Conservation (phyloP, 257 asterid genomes). For the Misopates orontium region DNA sequence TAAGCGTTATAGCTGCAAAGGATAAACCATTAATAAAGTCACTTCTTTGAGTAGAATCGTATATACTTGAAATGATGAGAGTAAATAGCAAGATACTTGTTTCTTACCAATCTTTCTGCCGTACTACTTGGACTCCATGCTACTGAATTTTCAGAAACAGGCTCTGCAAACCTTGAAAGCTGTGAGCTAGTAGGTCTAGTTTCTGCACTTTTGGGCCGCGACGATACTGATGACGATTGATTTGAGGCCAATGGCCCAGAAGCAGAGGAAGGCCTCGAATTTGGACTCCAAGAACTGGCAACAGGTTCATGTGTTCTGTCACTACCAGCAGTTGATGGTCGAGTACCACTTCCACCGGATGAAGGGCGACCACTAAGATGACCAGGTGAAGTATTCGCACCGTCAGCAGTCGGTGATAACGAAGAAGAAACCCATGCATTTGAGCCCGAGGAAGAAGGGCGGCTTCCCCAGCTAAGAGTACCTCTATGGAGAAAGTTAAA, state of each 20-base stretch:
- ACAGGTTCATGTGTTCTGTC: conserved; percentile 67
- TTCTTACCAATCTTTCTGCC: conserved; percentile 70
- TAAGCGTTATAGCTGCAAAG: background rate
- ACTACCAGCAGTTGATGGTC: conserved; percentile 93
- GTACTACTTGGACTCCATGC: conserved; percentile 60
- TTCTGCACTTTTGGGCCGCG: conserved; percentile 96
- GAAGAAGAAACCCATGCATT: conserved; percentile 83
- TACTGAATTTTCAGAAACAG: conserved; percentile 52
- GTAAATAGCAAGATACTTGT: conserved; percentile 15
- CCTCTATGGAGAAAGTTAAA: conserved; percentile 58
- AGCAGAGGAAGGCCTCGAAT: conserved; percentile 94
- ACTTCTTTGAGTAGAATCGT: background rate
- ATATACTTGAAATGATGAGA: conserved; percentile 7
- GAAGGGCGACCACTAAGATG: conserved; percentile 80
- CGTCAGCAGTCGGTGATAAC: conserved; percentile 72
- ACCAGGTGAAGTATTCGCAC: conserved; percentile 71
- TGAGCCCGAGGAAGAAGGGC: conserved; percentile 74
- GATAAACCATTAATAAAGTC: background rate
- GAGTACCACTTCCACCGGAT: conserved; percentile 93
- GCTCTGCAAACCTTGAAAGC: conserved; percentile 87
- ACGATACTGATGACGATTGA: conserved; percentile 60
- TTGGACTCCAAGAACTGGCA: conserved; percentile 72
- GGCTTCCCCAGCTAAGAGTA: conserved; percentile 88
- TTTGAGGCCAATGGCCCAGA: conserved; percentile 80
- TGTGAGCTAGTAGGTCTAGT: conserved; percentile 90